Base-by-base conservation (phyloP, 2,329 filamentous ascomycete species). In the Fusarium oligoseptatum region DNA sequence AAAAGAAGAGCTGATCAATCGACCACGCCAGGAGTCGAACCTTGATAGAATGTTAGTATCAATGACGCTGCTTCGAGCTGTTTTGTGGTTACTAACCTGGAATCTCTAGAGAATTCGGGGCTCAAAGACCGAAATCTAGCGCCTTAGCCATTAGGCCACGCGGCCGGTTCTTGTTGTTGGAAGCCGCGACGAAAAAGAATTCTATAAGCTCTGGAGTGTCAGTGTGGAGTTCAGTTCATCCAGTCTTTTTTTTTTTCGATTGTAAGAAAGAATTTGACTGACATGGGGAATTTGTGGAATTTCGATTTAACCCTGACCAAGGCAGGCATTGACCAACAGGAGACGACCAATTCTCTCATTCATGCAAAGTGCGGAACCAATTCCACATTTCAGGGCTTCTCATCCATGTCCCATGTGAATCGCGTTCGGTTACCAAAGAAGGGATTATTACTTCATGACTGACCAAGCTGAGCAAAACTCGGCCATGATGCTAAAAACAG, bases 1-100 rank as follows among this genome's bases (percentile, higher is more conserved):
- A 63, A 65, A 57, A 24, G 43, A 58, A 45, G 29, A 43, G 10
- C 29, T 62, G 56, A 64, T 67, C 66, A 72, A 27, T 66, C 58
- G 56, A 76, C 74, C 75, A 75, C 72, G 75, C 74, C 74, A 77
- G 74, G 75, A 75, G 65, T 77, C 75, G 72, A 76, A 75, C 72
- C 70, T 75, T 64, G 56, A 55, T 4, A 8, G 17, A 6, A 7
- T 69, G 64, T 68, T 71, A 73, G 57, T 55, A 52, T 4, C 12
- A 12, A 50, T 17, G 3, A 24, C 48, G n/a, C 3, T 4, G 57
- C 9, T 14, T n/a, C n/a, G 39, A 32, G 20, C 4, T 14, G 17
- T 27, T 43, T 43, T 24, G 24, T 17, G 22, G 3, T 29, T 9
- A 66, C 72, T 58, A 66, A 70, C 66, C 75, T 76, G 74, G 74